Base-by-base conservation (phyloP, 2,329 filamentous ascomycete species). In the Tothia fuscella region DNA sequence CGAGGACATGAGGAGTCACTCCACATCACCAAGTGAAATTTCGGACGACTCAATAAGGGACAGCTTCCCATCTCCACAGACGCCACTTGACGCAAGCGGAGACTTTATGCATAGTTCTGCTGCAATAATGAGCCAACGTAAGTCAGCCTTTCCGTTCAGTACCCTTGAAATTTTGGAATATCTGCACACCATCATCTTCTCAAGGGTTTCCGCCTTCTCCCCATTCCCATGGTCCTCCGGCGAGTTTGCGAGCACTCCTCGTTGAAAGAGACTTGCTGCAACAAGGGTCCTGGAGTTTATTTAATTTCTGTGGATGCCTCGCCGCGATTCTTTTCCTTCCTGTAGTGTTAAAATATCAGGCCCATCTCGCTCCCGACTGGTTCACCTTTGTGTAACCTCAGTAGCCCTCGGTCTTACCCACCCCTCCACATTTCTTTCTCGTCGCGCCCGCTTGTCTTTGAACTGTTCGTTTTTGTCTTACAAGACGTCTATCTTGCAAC, bases 61-160 rank as follows among this genome's bases (percentile, higher is more conserved):
- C 33, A 21, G 30, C 14, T 32, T 20, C 29, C 29, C 39, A 14
- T 41, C 39, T 35, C 39, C 39, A 26, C 39, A 35, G 30, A 41
- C 39, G 39, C 39, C 39, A 20, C 39, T 41, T 13, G 39, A 41
- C 39, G 39, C 39, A 21, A 31, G 22, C 17, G 29, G 19, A 31
- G 24, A 10, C 24, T 41, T 43, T 28, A 33, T 38, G 41, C 33
- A 43, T 43, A 34, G n/a, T 14, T 38, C 38, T 38, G 22, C 34
- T 43, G 44, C 51, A 51, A 53, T 51, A 37, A 61, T 62, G 59
- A 57, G 60, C 47, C 49, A 52, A 56, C 53, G 59, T 62, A 58
- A 59, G 59, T 58, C 51, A 54, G 51, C 50, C 52, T 51, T 53
- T 48, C 47, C 41, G 47, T 47, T 47, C 50, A 48, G 46, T 43